Evolutionary conservation across 768 basidiomycete species (phyloP).

Genomic region (Leccinum broughii): DNA sequence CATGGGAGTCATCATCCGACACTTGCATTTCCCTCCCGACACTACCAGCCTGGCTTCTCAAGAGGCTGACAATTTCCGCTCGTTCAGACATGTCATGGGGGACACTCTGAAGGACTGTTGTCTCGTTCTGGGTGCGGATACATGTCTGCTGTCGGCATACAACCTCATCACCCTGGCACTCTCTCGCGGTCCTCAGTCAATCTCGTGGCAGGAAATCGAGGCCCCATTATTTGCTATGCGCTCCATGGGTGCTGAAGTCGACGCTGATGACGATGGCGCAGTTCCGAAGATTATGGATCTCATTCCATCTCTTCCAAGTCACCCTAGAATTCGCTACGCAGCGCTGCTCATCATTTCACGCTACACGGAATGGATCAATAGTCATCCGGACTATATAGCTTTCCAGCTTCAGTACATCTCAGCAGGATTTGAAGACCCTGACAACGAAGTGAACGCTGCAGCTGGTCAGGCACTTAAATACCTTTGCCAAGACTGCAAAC

Average conservation of each 20-base stretch:
- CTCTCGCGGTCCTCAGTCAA: slow-evolving; percentile 51
- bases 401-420: slow-evolving; percentile 91
- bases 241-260: slow-evolving; percentile 95
- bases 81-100: slow-evolving; percentile 97
- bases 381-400: slow-evolving; percentile 83
- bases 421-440: slow-evolving; percentile 80
- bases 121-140: slow-evolving; percentile 83
- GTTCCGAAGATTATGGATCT: slow-evolving; percentile 98
- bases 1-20: slow-evolving; percentile 82
- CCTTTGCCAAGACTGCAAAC: slow-evolving; percentile 94
- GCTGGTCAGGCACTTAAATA: slow-evolving; percentile 96
- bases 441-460: slow-evolving; percentile 84
- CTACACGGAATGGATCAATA: slow-evolving; percentile 95
- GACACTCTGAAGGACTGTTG: slow-evolving; percentile 99
- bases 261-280: slow-evolving; percentile 74
- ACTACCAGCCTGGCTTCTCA: slow-evolving; percentile 63
- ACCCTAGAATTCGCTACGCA: slow-evolving; percentile 93
- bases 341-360: slow-evolving; percentile 92
- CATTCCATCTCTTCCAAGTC: slow-evolving; percentile 83
- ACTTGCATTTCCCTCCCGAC: slow-evolving; percentile 90
- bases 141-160: slow-evolving; percentile 79
- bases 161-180: slow-evolving; percentile 78
- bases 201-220: slow-evolving; percentile 95
- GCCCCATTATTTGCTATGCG: slow-evolving; percentile 97
- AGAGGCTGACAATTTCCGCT: slow-evolving; percentile 91